Evolutionary conservation across 2,329 filamentous ascomycete genomes (phyloP).

Genomic region (Talaromyces sp.): DNA sequence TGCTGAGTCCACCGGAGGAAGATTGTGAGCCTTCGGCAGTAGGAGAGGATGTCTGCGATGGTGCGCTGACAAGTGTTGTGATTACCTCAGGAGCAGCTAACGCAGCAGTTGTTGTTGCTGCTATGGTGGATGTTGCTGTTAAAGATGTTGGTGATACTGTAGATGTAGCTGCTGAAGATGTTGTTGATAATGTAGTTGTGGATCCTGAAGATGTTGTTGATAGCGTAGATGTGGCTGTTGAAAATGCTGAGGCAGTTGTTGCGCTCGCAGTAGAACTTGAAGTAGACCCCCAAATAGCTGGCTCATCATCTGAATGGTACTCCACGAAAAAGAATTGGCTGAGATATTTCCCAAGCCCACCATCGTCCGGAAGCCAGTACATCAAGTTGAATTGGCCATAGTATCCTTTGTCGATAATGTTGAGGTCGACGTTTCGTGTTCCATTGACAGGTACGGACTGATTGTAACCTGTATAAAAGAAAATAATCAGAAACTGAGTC

Average conservation of each 20-base stretch:
- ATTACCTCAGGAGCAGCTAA: neutral
- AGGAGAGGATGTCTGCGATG: neutral
- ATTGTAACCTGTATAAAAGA: conserved; percentile 5
- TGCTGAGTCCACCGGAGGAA: conserved; percentile 3
- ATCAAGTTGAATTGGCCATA: conserved; percentile 9
- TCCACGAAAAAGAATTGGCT: conserved; percentile 6
- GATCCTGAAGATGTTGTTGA: neutral
- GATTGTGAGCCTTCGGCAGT: neutral
- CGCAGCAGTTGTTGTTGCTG: neutral
- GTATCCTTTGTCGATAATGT: conserved; percentile 1
- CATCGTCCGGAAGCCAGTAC: neutral
- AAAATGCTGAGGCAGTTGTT: neutral
- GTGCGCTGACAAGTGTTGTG: neutral
- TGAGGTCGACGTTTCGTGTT: conserved; percentile 1
- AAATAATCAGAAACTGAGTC: neutral
- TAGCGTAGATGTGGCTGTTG: neutral
- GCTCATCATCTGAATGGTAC: neutral
- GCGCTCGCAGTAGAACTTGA: neutral
- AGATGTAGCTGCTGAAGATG: neutral
- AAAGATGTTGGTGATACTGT: neutral
- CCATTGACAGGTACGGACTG: conserved; percentile 8
- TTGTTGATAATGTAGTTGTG: neutral
- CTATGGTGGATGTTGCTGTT: neutral
- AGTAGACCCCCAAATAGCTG: conserved; percentile 1
- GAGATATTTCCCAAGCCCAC: neutral